phyloP scores from a whole-genome alignment of 169 alveolate genomes.

The Sarcocystis neurona region DNA sequence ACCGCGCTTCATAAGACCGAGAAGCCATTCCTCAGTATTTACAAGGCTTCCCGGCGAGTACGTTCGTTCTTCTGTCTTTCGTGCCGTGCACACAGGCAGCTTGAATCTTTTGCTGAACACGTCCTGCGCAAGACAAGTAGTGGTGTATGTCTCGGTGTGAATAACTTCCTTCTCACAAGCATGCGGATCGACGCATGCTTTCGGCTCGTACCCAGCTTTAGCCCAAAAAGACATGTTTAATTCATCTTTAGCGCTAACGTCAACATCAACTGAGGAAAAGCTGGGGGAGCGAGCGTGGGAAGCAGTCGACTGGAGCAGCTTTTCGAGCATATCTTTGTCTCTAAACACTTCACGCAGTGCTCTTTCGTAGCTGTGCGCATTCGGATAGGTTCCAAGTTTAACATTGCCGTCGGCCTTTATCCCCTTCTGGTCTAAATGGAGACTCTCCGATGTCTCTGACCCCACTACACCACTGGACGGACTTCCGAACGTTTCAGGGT shows the following conservation, averaged over 20 bases:
- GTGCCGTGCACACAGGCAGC: not conserved
- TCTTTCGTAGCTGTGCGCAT: not conserved
- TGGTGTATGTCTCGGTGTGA: conserved; percentile 16
- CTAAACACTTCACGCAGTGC: not conserved
- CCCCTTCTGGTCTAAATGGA: too few species aligned
- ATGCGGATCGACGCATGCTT: not conserved
- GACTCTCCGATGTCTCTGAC: too few species aligned
- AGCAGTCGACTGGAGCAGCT: too few species aligned
- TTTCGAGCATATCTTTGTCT: conserved; percentile 7
- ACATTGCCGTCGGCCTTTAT: too few species aligned
- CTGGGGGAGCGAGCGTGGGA: too few species aligned
- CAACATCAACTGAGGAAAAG: too few species aligned
- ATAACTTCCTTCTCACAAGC: not conserved
- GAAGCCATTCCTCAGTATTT: not conserved
- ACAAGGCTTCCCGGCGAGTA: not conserved
- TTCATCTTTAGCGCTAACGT: too few species aligned
- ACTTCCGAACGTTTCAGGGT: too few species aligned
- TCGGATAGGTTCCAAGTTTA: too few species aligned
- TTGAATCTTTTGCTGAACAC: not conserved
- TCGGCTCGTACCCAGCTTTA: conserved; percentile 3
- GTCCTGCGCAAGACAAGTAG: conserved; percentile 14
- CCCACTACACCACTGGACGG: too few species aligned
- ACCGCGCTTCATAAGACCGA: not conserved
- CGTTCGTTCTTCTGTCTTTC: not conserved
- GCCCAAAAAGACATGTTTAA: conserved; percentile 50